A percentile compares a stretch with the other conserved stretches of the same genome.
Evolutionary conservation across 768 basidiomycete species (phyloP).

Genomic region (Tylopilus intermedius): DNA sequence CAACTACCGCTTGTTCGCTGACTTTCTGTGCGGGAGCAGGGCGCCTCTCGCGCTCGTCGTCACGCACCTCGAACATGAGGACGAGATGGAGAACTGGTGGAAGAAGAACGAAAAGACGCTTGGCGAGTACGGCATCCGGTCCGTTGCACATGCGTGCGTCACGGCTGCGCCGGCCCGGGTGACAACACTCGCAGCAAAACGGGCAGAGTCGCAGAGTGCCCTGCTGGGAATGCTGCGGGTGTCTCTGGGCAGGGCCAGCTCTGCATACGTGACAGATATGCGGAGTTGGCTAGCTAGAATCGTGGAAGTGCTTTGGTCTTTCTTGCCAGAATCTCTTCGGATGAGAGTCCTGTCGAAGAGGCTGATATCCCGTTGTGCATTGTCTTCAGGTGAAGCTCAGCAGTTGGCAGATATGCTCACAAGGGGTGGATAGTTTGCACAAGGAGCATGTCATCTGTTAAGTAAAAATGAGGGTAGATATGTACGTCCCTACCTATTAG

Average conservation of each 20-base stretch:
- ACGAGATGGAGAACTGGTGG: conserved; percentile 15
- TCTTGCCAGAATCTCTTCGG: background rate
- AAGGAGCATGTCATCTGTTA: too few species aligned
- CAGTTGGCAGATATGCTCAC: background rate
- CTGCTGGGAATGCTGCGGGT: background rate
- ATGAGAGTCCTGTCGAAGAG: background rate
- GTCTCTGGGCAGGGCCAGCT: background rate
- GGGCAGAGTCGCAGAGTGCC: background rate
- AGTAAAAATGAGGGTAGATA: too few species aligned
- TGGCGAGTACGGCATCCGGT: background rate
- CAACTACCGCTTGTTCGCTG: conserved; percentile 13
- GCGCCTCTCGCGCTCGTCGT: conserved; percentile 13
- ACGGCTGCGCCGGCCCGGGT: conserved; percentile 1
- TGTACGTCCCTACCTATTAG: too few species aligned
- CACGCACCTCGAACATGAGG: conserved; percentile 6
- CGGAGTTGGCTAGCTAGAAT: background rate
- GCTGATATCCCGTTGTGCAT: background rate
- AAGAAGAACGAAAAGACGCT: background rate
- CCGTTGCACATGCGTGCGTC: conserved; percentile 11
- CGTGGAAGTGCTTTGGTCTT: background rate
- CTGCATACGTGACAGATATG: conserved; percentile 1
- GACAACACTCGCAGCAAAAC: background rate
- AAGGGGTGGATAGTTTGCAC: too few species aligned
- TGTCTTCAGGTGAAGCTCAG: background rate
- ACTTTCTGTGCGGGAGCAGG: conserved; percentile 7